A percentile compares a stretch with the other conserved stretches of the same genome.
phyloP scores from a whole-genome alignment of 768 basidiomycete genomes.

The Nidula microcarpa region DNA sequence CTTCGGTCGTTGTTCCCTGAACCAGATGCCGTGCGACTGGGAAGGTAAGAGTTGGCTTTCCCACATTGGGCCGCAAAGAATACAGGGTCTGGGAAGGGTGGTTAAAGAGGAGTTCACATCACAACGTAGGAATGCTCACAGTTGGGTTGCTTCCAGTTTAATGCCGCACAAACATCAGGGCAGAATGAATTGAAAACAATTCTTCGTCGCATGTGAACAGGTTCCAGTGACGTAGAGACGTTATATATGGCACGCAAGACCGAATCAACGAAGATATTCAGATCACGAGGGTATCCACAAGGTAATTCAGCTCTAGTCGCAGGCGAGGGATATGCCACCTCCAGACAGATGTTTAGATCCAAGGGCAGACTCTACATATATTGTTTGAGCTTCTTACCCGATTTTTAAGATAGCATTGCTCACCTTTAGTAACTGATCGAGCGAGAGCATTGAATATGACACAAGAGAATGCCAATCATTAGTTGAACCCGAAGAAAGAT shows the following conservation, averaged over 20 bases:
- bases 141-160: slow-evolving; percentile 99
- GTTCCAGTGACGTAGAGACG: slow-evolving; percentile 49
- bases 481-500: slow-evolving; percentile 17
- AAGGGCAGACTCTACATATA: slow-evolving; percentile 49
- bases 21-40: slow-evolving; percentile 20
- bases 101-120: neutral
- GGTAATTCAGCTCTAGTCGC: slow-evolving; percentile 37
- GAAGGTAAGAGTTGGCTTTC: slow-evolving; percentile 36
- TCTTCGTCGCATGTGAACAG: slow-evolving; percentile 58
- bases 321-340: slow-evolving; percentile 72
- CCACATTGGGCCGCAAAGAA: slow-evolving; percentile 93
- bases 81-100: slow-evolving; percentile 69
- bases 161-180: slow-evolving; percentile 81
- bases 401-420: neutral
- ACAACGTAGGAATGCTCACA: slow-evolving; percentile 50
- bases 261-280: slow-evolving; percentile 82
- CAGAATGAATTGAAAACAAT: slow-evolving; percentile 93
- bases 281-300: slow-evolving; percentile 54
- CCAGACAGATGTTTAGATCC: slow-evolving; percentile 73
- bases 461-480: slow-evolving; percentile 45
- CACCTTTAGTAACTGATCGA: slow-evolving; percentile 77
- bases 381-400: too few species aligned
- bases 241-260: slow-evolving; percentile 83
- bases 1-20: slow-evolving; percentile 40
- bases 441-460: slow-evolving; percentile 59